Evolutionary conservation across 2,329 filamentous ascomycete species (phyloP), one percentile per base, ranked within the genome.

Genomic region (Dactylellina leptospora): DNA sequence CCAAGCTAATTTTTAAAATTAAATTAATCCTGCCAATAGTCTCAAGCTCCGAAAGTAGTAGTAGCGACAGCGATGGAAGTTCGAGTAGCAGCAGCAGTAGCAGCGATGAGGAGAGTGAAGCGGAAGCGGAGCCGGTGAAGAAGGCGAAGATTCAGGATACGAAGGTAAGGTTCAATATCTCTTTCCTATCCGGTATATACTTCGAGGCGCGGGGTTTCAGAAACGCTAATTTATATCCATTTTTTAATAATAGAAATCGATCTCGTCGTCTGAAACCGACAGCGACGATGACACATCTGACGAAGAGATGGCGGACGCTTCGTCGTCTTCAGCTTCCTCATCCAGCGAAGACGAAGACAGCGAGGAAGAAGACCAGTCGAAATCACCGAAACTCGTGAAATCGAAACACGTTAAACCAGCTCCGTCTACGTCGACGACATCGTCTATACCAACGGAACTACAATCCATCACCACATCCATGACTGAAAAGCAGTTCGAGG

Each of bases 401-500:
- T 16, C 48, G 8, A 54, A 54, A 60, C 38, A 36, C 1, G 11
- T 33, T 22, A 68, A 54, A 45, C 62, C 47, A 0, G 42, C 59
- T 4, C 56, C 66, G 10, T 58, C 68, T 2, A 40, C 45, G 9
- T 59, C 59, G 9, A 40, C 44, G 1, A 9, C 48, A 13, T 48
- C 48, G 16, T 60, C 61, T 4, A 73, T 66, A 68, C 60, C 69
- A 3, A 3, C 55, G 1, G 59, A 66, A 25, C 50, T 68, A 10
- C 54, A 51, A 8, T 55, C 54, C 2, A 44, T 66, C 23, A 56
- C 25, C 0, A 59, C 59, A 4, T 58, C 53, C 5, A 47, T 44
- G 27, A 68, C 61, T 3, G 69, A 73, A 47, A 66, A 66, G 27
- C 38, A 73, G 38, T 66, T 68, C 11, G 69, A 73, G 28, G 62